Evolutionary conservation across 1,284 basidiomycete species (phyloP).

Genomic region (Ceratobasidium sp.): DNA sequence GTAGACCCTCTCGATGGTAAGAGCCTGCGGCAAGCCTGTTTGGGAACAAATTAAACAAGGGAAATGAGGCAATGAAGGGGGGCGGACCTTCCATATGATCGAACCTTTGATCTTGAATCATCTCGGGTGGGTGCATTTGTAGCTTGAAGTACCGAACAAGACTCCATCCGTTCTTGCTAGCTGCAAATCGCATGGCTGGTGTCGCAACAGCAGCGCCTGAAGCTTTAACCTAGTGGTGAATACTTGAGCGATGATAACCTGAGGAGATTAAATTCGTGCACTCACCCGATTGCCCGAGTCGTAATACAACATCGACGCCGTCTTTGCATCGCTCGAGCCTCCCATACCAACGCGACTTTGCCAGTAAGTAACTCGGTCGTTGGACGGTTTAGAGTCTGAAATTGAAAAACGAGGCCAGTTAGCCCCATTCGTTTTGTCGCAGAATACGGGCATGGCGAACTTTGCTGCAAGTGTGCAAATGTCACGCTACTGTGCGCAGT

Average conservation of each 20-base stretch:
- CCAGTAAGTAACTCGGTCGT: conserved; percentile 25
- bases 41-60: background rate
- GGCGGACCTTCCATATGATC: conserved; percentile 4
- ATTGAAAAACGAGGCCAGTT: background rate
- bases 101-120: conserved; percentile 5
- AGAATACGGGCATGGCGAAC: background rate
- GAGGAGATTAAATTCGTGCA: background rate
- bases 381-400: background rate
- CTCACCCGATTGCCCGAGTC: conserved; percentile 6
- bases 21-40: background rate
- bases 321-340: conserved; percentile 5
- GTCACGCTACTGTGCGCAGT: conserved; percentile 30
- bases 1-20: conserved; percentile 20
- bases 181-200: conserved; percentile 3
- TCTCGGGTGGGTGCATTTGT: conserved; percentile 8
- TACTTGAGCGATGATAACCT: background rate
- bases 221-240: background rate
- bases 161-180: background rate
- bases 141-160: conserved; percentile 33
- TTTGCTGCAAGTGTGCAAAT: conserved; percentile 16
- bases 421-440: too few relatives aligned
- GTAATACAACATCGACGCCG: conserved; percentile 5
- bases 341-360: conserved; percentile 1
- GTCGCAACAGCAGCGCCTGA: conserved; percentile 8
- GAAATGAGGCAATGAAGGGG: background rate